Evolutionary conservation across 306 rosid genomes (phyloP).

Genomic region (Cucumis melo): DNA sequence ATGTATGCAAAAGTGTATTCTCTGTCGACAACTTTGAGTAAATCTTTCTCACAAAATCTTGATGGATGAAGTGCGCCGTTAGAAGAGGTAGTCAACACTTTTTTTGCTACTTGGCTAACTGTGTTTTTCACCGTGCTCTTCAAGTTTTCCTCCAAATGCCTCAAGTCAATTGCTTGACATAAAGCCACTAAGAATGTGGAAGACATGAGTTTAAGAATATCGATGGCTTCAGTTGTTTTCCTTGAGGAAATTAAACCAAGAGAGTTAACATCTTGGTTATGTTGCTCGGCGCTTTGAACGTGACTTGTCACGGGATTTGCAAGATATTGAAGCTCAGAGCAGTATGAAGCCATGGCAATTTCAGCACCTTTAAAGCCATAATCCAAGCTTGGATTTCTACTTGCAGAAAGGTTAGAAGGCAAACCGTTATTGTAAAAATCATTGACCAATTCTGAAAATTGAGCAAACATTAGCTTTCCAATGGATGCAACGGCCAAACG

Average conservation of each 20-base stretch:
- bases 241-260: neutral
- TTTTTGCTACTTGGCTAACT: neutral
- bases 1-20: neutral
- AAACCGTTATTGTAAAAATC: neutral
- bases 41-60: neutral
- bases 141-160: neutral
- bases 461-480: neutral
- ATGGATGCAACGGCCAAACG: neutral
- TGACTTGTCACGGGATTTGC: neutral
- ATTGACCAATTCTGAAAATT: neutral
- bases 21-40: neutral
- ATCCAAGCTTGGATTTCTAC: neutral
- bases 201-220: neutral
- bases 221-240: neutral
- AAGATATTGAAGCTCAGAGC: neutral
- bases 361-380: neutral
- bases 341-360: neutral
- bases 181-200: neutral
- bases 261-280: neutral
- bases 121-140: neutral
- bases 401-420: neutral
- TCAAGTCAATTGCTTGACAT: neutral
- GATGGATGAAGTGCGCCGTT: neutral
- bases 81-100: neutral
- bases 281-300: neutral